A percentile compares a stretch with the other conserved stretches of the same genome.
phyloP scores from a whole-genome alignment of 352 stramenopile species.

The Phytophthora gonapodyides region DNA sequence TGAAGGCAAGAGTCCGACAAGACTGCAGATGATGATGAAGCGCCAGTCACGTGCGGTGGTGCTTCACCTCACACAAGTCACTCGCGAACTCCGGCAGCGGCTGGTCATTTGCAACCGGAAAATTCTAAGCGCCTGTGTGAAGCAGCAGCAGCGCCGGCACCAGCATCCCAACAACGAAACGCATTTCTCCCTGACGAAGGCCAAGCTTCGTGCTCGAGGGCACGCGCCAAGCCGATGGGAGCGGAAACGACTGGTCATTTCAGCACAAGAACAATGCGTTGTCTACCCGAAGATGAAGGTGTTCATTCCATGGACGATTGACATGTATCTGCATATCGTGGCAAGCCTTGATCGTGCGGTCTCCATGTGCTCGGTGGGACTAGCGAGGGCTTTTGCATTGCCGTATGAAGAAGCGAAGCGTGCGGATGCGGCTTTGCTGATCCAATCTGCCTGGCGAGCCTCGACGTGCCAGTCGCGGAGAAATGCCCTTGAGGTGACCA shows the following conservation, averaged over 20 bases:
- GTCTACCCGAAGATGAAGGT: conserved; percentile 61
- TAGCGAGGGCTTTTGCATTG: conserved; percentile 48
- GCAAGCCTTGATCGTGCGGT: conserved; percentile 36
- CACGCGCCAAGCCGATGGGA: conserved; percentile 50
- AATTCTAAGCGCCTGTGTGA: conserved; percentile 57
- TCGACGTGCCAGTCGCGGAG: conserved; percentile 42
- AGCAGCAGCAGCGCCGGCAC: conserved; percentile 38
- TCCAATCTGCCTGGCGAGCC: conserved; percentile 65
- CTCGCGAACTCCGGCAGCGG: conserved; percentile 49
- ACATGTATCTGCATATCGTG: conserved; percentile 78
- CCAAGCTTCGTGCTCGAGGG: conserved; percentile 48
- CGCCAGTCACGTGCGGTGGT: conserved; percentile 42
- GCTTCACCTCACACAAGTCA: conserved; percentile 55
- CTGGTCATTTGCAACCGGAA: conserved; percentile 70
- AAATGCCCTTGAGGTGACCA: conserved; percentile 55
- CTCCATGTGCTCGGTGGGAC: conserved; percentile 39
- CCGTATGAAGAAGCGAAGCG: conserved; percentile 58
- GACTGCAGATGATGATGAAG: conserved; percentile 4
- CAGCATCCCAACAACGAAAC: conserved; percentile 13
- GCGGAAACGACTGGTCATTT: conserved; percentile 19
- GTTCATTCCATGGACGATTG: conserved; percentile 76
- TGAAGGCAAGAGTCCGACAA: not conserved
- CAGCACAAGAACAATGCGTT: not conserved
- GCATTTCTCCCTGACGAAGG: conserved; percentile 41
- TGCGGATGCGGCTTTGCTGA: conserved; percentile 47